These are phyloP conservation scores for Chalciporus sphaerocephalus DNA, from an alignment of 768 basidiomycete species.

Conservation along the genomic window DNA sequence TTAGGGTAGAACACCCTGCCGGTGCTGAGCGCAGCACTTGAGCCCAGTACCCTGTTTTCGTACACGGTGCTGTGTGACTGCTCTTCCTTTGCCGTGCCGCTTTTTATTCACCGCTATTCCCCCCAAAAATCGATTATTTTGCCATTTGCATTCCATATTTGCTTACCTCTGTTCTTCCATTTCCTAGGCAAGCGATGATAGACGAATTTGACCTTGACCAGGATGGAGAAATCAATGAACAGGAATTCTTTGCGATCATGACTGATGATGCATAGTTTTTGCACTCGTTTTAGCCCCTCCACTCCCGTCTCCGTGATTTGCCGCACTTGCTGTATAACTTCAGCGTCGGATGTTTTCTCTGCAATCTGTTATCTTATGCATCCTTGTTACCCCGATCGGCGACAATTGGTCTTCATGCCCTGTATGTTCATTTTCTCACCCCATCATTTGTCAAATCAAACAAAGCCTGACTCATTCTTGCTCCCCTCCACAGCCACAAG, in stretches of 20 bases:
- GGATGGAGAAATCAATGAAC: constrained; percentile 94
- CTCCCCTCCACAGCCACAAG: constrained; percentile 16
- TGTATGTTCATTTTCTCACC: constrained; percentile 21
- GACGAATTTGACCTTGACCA: constrained; percentile 99
- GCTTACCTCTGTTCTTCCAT: constrained; percentile 29
- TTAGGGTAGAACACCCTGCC: constrained; percentile 15
- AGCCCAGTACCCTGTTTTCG: constrained; percentile 29
- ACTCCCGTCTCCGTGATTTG: background rate
- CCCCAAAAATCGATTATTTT: constrained; percentile 13
- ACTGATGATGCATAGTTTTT: constrained; percentile 70
- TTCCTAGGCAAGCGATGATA: constrained; percentile 94
- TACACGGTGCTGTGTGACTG: constrained; percentile 19
- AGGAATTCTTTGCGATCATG: constrained; percentile 97
- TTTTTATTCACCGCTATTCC: constrained; percentile 26
- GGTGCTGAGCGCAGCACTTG: constrained; percentile 20
- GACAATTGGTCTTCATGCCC: constrained; percentile 5
- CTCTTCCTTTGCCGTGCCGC: constrained; percentile 13
- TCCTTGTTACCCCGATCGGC: constrained; percentile 20
- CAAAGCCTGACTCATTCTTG: constrained; percentile 14
- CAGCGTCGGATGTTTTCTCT: constrained; percentile 7
- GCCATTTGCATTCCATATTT: constrained; percentile 23
- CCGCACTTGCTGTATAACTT: constrained; percentile 11
- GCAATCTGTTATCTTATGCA: constrained; percentile 20
- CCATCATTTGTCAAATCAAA: constrained; percentile 13
- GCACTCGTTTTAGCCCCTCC: background rate